phyloP scores from a whole-genome alignment of 768 basidiomycete species.

The Termitomyces sp. region DNA sequence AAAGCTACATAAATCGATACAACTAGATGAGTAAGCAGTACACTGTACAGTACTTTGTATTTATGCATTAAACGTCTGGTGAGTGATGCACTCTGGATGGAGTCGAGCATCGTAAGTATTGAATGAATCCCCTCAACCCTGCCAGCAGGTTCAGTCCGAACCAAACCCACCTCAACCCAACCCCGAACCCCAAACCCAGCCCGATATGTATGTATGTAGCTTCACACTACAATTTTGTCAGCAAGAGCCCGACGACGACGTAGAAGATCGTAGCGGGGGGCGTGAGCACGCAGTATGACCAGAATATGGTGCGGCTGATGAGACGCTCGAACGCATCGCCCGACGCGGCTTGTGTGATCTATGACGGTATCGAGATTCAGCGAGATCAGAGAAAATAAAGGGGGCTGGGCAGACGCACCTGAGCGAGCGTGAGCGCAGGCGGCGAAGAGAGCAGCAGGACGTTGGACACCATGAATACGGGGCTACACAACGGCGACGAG shows the following conservation, averaged over 20 bases:
- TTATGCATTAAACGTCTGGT: no score
- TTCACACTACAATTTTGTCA: not conserved
- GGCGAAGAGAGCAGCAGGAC: constrained; percentile 81
- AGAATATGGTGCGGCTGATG: constrained; percentile 88
- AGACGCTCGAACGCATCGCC: constrained; percentile 91
- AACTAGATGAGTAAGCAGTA: no score
- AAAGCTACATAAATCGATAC: no score
- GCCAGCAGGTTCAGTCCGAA: no score
- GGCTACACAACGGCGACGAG: constrained; percentile 38
- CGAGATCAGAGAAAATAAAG: not conserved
- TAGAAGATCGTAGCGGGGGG: constrained; percentile 43
- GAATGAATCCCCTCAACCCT: no score
- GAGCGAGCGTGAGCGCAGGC: constrained; percentile 56
- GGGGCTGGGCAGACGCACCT: constrained; percentile 37
- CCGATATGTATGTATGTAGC: no score
- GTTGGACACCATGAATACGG: constrained; percentile 83
- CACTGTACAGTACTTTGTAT: no score
- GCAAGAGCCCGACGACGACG: not conserved
- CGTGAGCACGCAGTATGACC: constrained; percentile 87
- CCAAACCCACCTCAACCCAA: no score
- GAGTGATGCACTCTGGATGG: no score
- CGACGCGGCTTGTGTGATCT: constrained; percentile 81
- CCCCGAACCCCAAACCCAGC: no score
- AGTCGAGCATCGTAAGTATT: no score
- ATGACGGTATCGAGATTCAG: not conserved